A percentile compares a stretch with the other conserved stretches of the same genome.
Conservation (phyloP, 2,329 filamentous ascomycete species). For the Colletotrichum sublineola region DNA sequence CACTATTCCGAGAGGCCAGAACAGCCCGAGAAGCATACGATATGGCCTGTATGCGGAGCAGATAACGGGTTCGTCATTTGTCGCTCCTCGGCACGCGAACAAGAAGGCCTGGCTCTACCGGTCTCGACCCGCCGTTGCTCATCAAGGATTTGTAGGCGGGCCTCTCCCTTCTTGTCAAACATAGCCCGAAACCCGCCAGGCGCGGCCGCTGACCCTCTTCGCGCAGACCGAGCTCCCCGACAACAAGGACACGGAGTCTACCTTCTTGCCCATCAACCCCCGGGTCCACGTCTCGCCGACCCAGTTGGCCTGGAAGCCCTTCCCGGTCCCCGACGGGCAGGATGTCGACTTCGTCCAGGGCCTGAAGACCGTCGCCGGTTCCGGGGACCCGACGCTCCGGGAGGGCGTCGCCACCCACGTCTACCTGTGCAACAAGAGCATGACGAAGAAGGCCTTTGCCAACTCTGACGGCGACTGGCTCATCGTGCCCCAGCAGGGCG, state of each 20-base stretch:
- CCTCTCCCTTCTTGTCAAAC: neutral
- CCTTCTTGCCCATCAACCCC: conserved; percentile 60
- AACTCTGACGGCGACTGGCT: conserved; percentile 76
- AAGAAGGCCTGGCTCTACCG: conserved; percentile 51
- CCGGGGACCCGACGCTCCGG: conserved; percentile 62
- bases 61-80: conserved; percentile 55
- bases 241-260: conserved; percentile 53
- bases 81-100: conserved; percentile 48
- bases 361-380: conserved; percentile 62
- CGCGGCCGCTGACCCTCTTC: neutral
- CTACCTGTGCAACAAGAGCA: conserved; percentile 61
- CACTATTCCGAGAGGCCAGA: conserved; percentile 61
- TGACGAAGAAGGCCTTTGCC: conserved; percentile 62
- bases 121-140: conserved; percentile 49
- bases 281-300: conserved; percentile 59
- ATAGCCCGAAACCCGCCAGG: too few species aligned
- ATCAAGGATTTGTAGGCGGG: conserved; percentile 45
- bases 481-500: conserved; percentile 74
- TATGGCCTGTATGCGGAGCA: conserved; percentile 58
- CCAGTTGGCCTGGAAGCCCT: conserved; percentile 61
- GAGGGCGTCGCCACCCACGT: conserved; percentile 64
- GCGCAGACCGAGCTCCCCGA: conserved; percentile 36
- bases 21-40: conserved; percentile 56
- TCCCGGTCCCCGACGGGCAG: conserved; percentile 48
- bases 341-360: conserved; percentile 62